Evolutionary conservation across 805 yeast genomes (phyloP).

Genomic region (Cyberlindnera xylosilytica): DNA sequence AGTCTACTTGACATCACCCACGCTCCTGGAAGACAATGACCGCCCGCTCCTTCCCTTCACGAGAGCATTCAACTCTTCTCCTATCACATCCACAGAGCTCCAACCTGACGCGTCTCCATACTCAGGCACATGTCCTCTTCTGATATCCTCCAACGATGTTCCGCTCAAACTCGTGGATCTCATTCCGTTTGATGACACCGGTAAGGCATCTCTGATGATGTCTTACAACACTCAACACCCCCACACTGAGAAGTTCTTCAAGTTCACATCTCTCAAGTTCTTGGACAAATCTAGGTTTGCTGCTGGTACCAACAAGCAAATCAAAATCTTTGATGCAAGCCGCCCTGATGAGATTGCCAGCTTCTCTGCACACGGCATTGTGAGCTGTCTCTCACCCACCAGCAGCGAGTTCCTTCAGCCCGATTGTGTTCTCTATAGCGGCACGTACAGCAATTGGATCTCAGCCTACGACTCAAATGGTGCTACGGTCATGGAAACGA

Average conservation of each 20-base stretch:
- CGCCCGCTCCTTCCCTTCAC: conserved; percentile 32
- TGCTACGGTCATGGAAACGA: conserved; percentile 15
- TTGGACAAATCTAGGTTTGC: conserved; percentile 23
- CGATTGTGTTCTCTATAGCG: conserved; percentile 23
- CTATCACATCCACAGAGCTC: conserved; percentile 30
- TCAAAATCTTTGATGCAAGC: conserved; percentile 31
- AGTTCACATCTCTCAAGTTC: conserved; percentile 29
- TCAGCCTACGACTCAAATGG: conserved; percentile 28
- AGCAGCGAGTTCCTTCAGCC: conserved; percentile 16
- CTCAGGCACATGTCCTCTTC: conserved; percentile 22
- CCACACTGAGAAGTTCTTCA: conserved; percentile 33
- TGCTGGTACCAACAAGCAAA: conserved; percentile 30
- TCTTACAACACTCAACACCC: conserved; percentile 30
- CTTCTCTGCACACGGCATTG: conserved; percentile 16
- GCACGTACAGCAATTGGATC: conserved; percentile 32
- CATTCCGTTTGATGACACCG: conserved; percentile 18
- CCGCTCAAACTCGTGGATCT: conserved; percentile 34
- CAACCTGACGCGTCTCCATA: conserved; percentile 37
- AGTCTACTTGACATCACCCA: conserved; percentile 32
- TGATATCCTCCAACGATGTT: conserved; percentile 30
- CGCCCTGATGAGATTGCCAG: conserved; percentile 11
- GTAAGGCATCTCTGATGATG: conserved; percentile 14
- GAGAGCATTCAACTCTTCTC: conserved; percentile 29
- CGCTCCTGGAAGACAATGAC: conserved; percentile 17
- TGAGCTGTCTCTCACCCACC: conserved; percentile 12